These are phyloP conservation scores for Ilex asprella DNA, from an alignment of 257 asterid genomes.

Conservation along the genomic window DNA sequence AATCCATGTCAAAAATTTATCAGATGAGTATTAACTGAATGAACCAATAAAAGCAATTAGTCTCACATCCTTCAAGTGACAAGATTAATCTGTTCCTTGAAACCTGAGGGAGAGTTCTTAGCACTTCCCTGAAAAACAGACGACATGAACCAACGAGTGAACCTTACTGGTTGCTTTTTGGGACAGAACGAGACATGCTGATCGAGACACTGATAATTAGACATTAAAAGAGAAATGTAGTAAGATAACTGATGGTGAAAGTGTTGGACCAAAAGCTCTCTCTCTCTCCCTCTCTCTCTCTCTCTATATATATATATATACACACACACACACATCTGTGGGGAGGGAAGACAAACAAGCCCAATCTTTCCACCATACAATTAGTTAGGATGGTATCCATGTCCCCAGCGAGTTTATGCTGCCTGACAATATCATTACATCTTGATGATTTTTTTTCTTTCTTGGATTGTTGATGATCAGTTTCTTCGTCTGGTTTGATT, in stretches of 20 bases:
- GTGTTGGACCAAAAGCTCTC: no score
- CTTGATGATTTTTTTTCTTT: no score
- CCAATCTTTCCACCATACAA: no score
- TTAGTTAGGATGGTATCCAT: no score
- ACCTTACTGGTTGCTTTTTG: conserved; percentile 20
- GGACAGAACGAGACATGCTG: conserved; percentile 33
- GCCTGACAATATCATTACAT: no score
- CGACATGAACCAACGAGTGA: conserved; percentile 23
- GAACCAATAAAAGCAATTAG: conserved; percentile 5
- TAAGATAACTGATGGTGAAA: background rate
- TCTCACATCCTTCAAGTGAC: conserved; percentile 32
- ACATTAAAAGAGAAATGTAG: conserved; percentile 8
- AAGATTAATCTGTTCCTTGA: conserved; percentile 14
- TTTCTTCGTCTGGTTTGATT: no score
- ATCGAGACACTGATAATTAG: conserved; percentile 17
- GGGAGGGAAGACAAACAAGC: no score
- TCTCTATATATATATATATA: no score
- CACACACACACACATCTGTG: no score
- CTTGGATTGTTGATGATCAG: no score
- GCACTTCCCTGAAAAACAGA: conserved; percentile 13
- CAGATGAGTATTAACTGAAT: background rate
- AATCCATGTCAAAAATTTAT: background rate
- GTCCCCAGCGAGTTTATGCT: no score
- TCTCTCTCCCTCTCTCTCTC: no score
- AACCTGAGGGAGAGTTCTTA: conserved; percentile 14